phyloP scores from a whole-genome alignment of 2,329 filamentous ascomycete species.

The Aaosphaeria arxii region DNA sequence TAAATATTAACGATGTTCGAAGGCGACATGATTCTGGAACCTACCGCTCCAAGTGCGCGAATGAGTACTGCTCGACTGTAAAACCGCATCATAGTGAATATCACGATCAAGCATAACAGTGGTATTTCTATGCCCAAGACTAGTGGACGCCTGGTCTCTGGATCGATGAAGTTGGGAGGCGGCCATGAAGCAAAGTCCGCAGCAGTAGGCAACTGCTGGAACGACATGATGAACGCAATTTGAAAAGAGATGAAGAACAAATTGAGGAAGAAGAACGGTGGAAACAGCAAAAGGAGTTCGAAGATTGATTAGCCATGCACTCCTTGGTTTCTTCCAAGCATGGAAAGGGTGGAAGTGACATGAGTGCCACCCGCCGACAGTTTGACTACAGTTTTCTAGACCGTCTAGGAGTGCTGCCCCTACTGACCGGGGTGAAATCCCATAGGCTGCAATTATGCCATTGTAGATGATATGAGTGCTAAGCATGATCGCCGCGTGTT shows the following conservation, averaged over 20 bases:
- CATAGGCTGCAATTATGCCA: too few species aligned
- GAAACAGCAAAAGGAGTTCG: not conserved
- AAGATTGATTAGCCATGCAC: too few species aligned
- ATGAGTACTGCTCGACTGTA: conserved; percentile 24
- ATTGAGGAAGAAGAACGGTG: not conserved
- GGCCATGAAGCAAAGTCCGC: conserved; percentile 24
- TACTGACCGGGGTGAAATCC: too few species aligned
- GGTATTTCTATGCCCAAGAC: conserved; percentile 22
- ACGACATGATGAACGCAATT: not conserved
- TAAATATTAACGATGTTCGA: not conserved
- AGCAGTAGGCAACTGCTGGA: conserved; percentile 17
- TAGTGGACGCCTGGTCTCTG: conserved; percentile 17
- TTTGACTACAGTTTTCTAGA: too few species aligned
- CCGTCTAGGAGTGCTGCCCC: too few species aligned
- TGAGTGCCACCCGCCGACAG: too few species aligned
- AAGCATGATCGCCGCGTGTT: too few species aligned
- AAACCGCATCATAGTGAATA: conserved; percentile 3
- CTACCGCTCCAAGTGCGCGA: conserved; percentile 14
- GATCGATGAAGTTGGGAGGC: conserved; percentile 27
- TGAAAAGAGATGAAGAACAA: not conserved
- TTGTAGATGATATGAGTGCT: too few species aligned
- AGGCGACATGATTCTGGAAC: not conserved
- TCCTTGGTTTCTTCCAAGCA: too few species aligned
- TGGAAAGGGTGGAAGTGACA: too few species aligned
- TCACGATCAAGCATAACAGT: not conserved